Base-by-base conservation (phyloP, 2,329 filamentous ascomycete genomes). In the Monilinia fructicola region DNA sequence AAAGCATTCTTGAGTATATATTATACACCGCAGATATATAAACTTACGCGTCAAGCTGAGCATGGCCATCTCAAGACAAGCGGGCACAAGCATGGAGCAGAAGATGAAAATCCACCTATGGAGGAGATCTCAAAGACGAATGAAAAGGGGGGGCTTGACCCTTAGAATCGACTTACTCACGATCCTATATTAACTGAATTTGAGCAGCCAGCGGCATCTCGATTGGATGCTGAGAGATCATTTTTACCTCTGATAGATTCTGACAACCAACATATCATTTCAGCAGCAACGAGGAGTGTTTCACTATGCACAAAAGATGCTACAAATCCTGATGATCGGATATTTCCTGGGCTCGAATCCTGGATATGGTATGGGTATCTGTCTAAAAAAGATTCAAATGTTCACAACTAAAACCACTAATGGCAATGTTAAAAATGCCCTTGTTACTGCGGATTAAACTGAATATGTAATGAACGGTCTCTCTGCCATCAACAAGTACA, bases 121-220 rank as follows among this genome's bases (percentile, higher is more conserved):
- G 6, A 23, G 21, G 58, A 60, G 1, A 9, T 50, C 23, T 44
- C 58, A 10, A 50, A 54, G n/a, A 52, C 63, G 42, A 52, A 31
- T 6, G 18, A 65, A 40, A 59, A 48, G 0, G 65, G 64, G 2
- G 60, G 50, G 0, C 67, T 66, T 11, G 54, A 66, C n/a, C 54
- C 65, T 40, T 23, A 54, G 5, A 59, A 67, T 4, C 38, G 64
- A 21, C 64, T 67, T 26, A 42, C 26, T 9, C 69, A 71, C 58
- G 82, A 80, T 72, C 78, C 79, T 1, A 78, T 78, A 42, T 76
- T 83, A 48, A 77, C 77, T 7, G 78, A 78, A 1, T 77, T 80
- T 64, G 76, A 82, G 0, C 83, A 85, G 72, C 77, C 85, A 9
- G 80, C 78, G 5, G 78, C 81, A 0, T 75, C 84, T 21, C 77